These are phyloP conservation scores for Hirschioporus abietinus DNA, from an alignment of 768 basidiomycete genomes.

Conservation along the genomic window DNA sequence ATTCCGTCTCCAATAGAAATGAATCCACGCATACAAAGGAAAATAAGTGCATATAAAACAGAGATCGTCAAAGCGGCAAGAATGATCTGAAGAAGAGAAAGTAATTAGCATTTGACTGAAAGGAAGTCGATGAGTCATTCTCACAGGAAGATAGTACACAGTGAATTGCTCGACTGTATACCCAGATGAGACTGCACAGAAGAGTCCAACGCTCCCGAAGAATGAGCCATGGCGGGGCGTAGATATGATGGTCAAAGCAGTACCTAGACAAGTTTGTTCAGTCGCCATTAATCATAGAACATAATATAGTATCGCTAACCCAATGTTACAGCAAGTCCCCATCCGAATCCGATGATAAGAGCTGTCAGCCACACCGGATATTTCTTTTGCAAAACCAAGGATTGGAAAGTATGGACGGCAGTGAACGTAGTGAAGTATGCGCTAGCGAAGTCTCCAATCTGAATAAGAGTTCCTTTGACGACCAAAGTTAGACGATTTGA, in stretches of 20 bases:
- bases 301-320: constrained; percentile 34
- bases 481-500: constrained; percentile 6
- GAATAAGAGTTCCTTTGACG: constrained; percentile 46
- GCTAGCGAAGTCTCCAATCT: constrained; percentile 54
- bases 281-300: not conserved
- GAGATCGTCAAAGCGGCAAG: constrained; percentile 50
- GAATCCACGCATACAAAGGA: constrained; percentile 56
- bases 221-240: constrained; percentile 30
- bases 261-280: constrained; percentile 9
- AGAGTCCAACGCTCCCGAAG: constrained; percentile 46
- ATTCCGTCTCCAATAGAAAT: constrained; percentile 46
- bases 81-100: constrained; percentile 40
- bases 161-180: constrained; percentile 6
- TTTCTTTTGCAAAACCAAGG: constrained; percentile 52
- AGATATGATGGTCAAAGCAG: constrained; percentile 27
- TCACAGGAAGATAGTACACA: constrained; percentile 9
- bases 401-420: constrained; percentile 63
- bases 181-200: constrained; percentile 25
- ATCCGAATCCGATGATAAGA: constrained; percentile 43
- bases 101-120: constrained; percentile 4
- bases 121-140: not conserved
- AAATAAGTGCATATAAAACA: constrained; percentile 54
- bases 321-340: constrained; percentile 41
- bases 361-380: constrained; percentile 45
- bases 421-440: constrained; percentile 63